phyloP scores from a whole-genome alignment of 768 basidiomycete genomes.

The Trichaptum fuscoviolaceum region DNA sequence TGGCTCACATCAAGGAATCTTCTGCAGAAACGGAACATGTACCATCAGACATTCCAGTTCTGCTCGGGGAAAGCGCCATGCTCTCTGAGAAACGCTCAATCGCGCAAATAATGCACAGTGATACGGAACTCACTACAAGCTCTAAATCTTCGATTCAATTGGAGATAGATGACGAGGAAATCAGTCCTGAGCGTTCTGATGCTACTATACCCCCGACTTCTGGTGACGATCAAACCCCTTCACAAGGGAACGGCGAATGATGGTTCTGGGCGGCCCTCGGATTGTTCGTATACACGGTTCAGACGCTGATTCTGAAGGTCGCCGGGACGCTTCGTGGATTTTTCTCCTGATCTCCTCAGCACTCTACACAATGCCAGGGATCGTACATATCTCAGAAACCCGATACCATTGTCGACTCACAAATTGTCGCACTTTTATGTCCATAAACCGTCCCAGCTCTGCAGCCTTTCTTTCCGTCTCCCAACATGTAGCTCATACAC shows the following conservation, averaged over 20 bases:
- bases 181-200: not conserved
- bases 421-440: not conserved
- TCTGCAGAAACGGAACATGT: not conserved
- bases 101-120: not conserved
- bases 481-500: not conserved
- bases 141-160: not conserved
- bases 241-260: slow-evolving; percentile 28
- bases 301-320: slow-evolving; percentile 40
- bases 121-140: not conserved
- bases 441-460: not conserved
- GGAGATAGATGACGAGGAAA: not conserved
- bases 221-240: not conserved
- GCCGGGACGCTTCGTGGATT: slow-evolving; percentile 42
- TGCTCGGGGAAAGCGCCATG: not conserved
- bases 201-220: not conserved
- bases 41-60: not conserved
- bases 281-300: slow-evolving; percentile 35
- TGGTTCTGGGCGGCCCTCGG: slow-evolving; percentile 47
- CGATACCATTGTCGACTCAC: not conserved
- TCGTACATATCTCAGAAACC: not conserved
- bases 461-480: not conserved
- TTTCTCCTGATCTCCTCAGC: slow-evolving; percentile 22
- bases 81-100: not conserved
- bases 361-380: not conserved
- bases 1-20: not conserved